Evolutionary conservation across 768 basidiomycete genomes (phyloP), one percentile per base, ranked within the genome.

Genomic region (Mycena indigotica): DNA sequence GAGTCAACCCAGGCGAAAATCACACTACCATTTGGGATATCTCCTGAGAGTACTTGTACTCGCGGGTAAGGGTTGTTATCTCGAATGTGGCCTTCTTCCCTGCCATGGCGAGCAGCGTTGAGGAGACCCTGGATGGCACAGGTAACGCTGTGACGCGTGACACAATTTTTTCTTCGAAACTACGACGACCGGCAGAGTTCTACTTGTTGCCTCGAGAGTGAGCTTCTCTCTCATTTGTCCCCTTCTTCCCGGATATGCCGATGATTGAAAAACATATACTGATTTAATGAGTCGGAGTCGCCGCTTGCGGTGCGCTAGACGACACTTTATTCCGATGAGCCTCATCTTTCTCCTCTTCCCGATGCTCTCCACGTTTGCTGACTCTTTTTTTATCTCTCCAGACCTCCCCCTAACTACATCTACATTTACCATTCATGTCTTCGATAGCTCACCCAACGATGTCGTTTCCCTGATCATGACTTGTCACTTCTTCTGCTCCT

Each of bases 1-100:
- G 13, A 52, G 40, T 62, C n/a, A n/a, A n/a, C n/a, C n/a, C n/a
- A 40, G 51, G 23, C 41, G 15, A 28, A 46, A 32, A 52, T 35
- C 16, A 38, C 28, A 32, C 16, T 44, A 91, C 92, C 95, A 97
- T 97, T 72, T 96, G 93, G 6, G 92, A 90, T 25, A 97, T 97
- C 73, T 97, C 95, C 58, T 89, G 88, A 1, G 84, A 83, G 70
- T 96, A 97, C 62, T 92, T 93, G 82, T 95, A 95, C 59, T 91
- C 90, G 60, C 82, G 65, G 6, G 68, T 68, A 35, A 68, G 54
- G 32, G 32, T 63, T 38, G 60, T 58, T 19, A 48, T 35, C 46
- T 68, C 66, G 35, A 62, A 57, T 1, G 56, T 40, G 10, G 52
- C 56, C 55, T 66, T 68, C 41, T 65, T 57, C 16, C 58, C 21